Base-by-base conservation (phyloP, 192 early-diverging fungal genomes). In the Coemansia erecta region DNA sequence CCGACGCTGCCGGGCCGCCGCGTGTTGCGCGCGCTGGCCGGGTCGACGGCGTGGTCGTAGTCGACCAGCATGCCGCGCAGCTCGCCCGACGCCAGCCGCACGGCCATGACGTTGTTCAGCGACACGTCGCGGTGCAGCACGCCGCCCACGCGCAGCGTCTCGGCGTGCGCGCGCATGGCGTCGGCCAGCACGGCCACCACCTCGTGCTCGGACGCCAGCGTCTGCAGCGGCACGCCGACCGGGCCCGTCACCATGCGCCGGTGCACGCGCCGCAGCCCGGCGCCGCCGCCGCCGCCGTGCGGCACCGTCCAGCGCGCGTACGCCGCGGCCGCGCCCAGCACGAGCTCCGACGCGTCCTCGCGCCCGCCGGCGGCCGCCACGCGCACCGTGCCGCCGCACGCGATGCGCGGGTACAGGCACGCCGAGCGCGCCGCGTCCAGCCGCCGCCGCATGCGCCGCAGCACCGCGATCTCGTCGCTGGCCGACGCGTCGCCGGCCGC, bases 51-150 rank as follows among this genome's bases (percentile, higher is more conserved):
- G 43, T 78, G 64, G 53, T 79, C 76, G 56, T 68, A 79, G 57
- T 79, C 76, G 0, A 79, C 72, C 24, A 79, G 51, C 70, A 79
- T 68, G 7, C 76, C 75, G 11, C 61, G 61, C 46, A 72, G 23
- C 1, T 31, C 35, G 39, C 66, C 61, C n/a, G 26, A 18, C 6
- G 63, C 7, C 17, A 15, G 11, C 31, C 63, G 58, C 31, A 72
- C 69, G 1, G 63, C 70, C 62, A 79, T 46, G 13, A 79, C 47
- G 63, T 79, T 79, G 56, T 72, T 72, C 17, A 72, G 55, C 51
- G 76, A 79, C 11, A 79, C 58, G 58, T 79, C 76, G 43, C 76
- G 66, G 24, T 79, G 76, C 59, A 79, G 53, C 0, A 73, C 28
- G 15, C 56, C 53, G 28, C 61, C 55, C 14, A 43, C 59, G 33